Percentiles rank a stretch among this genome's conserved stretches.
These are phyloP conservation scores for Nepenthes alata DNA, from an alignment of 179 eudicot genomes.

Conservation along the genomic window DNA sequence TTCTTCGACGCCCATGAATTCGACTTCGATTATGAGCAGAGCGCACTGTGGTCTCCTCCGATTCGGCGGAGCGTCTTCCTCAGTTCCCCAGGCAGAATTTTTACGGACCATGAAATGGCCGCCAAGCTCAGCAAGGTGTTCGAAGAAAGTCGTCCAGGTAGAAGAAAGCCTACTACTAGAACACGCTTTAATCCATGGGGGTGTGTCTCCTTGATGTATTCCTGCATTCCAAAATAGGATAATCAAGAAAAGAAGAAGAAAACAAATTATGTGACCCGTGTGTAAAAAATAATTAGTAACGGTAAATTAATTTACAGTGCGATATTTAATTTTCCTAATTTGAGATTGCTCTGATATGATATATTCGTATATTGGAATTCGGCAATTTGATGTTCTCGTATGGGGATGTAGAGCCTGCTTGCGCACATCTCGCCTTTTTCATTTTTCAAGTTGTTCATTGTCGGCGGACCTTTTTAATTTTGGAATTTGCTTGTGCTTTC, in stretches of 20 bases:
- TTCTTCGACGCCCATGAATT: constrained; percentile 51
- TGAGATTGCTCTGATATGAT: too few relatives aligned
- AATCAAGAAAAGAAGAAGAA: not conserved
- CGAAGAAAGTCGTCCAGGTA: not conserved
- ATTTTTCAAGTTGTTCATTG: too few relatives aligned
- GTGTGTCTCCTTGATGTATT: constrained; percentile 5
- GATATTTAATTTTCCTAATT: too few relatives aligned
- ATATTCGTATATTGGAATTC: too few relatives aligned
- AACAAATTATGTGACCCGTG: too few relatives aligned
- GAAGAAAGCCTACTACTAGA: not conserved
- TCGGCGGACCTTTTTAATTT: too few relatives aligned
- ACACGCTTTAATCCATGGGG: constrained; percentile 7
- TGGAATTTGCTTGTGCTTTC: too few relatives aligned
- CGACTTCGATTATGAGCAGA: constrained; percentile 46
- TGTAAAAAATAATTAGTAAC: too few relatives aligned
- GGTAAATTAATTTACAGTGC: too few relatives aligned
- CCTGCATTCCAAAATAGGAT: constrained; percentile 2
- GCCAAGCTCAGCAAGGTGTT: constrained; percentile 3
- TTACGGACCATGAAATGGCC: constrained; percentile 7
- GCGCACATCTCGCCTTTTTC: too few relatives aligned
- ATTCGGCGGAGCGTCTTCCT: constrained; percentile 29
- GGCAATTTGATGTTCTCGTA: too few relatives aligned
- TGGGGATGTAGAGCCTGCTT: too few relatives aligned
- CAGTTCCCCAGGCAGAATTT: constrained; percentile 13
- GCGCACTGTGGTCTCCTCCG: constrained; percentile 60